Evolutionary conservation across 768 basidiomycete species (phyloP).

Genomic region (Collybia sp.): DNA sequence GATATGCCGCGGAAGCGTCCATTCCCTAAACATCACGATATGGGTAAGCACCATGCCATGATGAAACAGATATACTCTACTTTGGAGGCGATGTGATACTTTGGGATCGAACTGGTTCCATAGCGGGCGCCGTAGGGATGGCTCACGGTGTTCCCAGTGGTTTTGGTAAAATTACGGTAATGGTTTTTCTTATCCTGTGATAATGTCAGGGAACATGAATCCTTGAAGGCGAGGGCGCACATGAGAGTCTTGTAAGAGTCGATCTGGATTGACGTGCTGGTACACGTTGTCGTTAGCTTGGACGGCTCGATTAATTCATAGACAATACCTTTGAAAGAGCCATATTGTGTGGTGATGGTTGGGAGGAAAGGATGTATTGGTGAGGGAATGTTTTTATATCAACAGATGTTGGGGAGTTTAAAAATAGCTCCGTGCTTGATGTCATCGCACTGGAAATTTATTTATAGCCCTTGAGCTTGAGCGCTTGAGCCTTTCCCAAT

Average conservation of each 20-base stretch:
- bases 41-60: neutral
- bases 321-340: constrained; percentile 51
- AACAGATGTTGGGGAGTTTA: neutral
- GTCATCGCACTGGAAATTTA: no score
- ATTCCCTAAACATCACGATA: constrained; percentile 40
- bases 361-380: constrained; percentile 2
- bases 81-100: constrained; percentile 58
- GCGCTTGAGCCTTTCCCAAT: no score
- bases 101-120: constrained; percentile 64
- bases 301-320: neutral
- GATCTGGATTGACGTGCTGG: constrained; percentile 67
- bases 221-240: constrained; percentile 23
- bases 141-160: constrained; percentile 22
- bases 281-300: constrained; percentile 1
- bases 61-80: constrained; percentile 16
- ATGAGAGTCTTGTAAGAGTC: constrained; percentile 53
- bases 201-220: constrained; percentile 2
- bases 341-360: constrained; percentile 38
- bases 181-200: constrained; percentile 41
- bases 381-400: neutral
- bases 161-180: constrained; percentile 29
- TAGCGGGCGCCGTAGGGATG: constrained; percentile 62
- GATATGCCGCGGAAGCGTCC: constrained; percentile 48
- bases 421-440: no score
- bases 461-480: no score